These are phyloP conservation scores for Syzygium malaccense DNA, from an alignment of 441 rosid species.

Conservation along the genomic window DNA sequence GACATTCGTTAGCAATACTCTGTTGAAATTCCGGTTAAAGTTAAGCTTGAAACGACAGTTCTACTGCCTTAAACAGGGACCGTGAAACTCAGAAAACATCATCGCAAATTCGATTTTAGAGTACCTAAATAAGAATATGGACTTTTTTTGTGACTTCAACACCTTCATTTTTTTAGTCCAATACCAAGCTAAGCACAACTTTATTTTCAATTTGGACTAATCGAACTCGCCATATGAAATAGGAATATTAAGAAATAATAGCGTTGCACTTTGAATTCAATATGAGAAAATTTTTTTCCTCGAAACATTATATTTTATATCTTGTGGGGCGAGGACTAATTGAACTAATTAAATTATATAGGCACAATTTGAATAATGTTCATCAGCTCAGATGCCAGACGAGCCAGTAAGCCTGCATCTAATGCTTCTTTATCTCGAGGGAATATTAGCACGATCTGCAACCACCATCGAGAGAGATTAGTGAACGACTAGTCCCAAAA, in stretches of 20 bases:
- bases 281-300: background rate
- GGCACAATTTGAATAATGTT: background rate
- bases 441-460: background rate
- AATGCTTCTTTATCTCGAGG: background rate
- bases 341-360: background rate
- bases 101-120: background rate
- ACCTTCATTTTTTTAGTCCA: background rate
- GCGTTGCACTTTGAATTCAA: background rate
- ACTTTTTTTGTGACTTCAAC: background rate
- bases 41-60: fast-evolving
- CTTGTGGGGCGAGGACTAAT: background rate
- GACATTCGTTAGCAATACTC: background rate
- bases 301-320: background rate
- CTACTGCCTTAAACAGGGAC: background rate
- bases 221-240: background rate
- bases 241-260: background rate
- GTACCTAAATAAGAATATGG: background rate
- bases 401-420: background rate
- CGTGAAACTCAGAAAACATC: background rate
- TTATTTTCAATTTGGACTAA: background rate
- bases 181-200: background rate
- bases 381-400: background rate
- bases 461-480: background rate
- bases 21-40: background rate
- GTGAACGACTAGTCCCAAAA: background rate